These are phyloP conservation scores for Mitragyna speciosa DNA, from an alignment of 257 asterid species.

Conservation along the genomic window DNA sequence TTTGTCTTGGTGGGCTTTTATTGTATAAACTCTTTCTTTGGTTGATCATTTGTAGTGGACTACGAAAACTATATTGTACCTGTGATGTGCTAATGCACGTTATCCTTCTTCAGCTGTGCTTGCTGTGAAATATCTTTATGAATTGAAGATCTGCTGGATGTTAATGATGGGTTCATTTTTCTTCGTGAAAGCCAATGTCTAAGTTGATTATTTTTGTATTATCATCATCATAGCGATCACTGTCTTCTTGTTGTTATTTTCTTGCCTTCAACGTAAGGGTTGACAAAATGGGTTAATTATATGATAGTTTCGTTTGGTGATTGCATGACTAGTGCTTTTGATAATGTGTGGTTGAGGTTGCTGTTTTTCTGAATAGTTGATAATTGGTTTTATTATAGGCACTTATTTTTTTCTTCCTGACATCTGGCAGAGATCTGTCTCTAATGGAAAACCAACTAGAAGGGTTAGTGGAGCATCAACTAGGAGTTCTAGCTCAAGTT, in stretches of 20 bases:
- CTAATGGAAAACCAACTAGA: slow-evolving; percentile 64
- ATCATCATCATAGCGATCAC: neutral
- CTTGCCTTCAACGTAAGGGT: neutral
- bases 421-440: slow-evolving; percentile 49
- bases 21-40: neutral
- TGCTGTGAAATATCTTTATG: neutral
- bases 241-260: neutral
- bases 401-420: slow-evolving; percentile 9
- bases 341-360: neutral
- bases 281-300: neutral
- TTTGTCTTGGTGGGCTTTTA: neutral
- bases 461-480: slow-evolving; percentile 51
- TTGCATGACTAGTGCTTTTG: neutral
- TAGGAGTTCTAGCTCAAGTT: slow-evolving; percentile 52
- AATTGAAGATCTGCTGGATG: neutral
- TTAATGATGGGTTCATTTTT: neutral
- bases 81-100: neutral
- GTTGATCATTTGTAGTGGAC: neutral
- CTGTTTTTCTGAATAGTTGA: neutral
- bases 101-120: neutral
- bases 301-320: neutral
- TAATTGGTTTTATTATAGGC: neutral
- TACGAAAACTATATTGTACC: neutral
- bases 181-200: neutral
- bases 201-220: neutral